Evolutionary conservation across 768 basidiomycete species (phyloP), one percentile per base, ranked within the genome.

Genomic region (Collybia sordida): DNA sequence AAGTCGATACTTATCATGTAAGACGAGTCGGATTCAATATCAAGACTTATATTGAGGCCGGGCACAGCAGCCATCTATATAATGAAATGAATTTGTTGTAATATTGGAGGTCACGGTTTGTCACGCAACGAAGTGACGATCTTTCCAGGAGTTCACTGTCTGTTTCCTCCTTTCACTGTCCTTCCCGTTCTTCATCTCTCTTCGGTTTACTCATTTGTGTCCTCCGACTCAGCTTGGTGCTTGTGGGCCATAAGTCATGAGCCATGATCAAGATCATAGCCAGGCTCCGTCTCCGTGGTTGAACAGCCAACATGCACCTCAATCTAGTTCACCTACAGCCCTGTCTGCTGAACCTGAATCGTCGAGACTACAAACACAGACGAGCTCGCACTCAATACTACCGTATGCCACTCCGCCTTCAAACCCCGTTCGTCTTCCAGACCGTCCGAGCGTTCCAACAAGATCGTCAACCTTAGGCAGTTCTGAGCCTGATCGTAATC

Each of bases 401-500:
- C 68, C 72, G 42, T 58, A 66, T 53, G 69, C 71, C 7, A 68
- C 73, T 22, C 65, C 73, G 15, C 43, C 53, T 7, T 7, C 63
- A 6, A 68, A 58, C 49, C 51, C 73, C 43, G 47, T 71, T 43
- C 72, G 74, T 25, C 57, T 73, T 17, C 67, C 76, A 52, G 82
- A 82, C 58, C 81, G 84, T 37, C 73, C 81, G 24, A 59, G 72
- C 59, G 60, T 78, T 39, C 85, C 85, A 45, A 79, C 76, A 34
- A 80, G 86, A 71, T 79, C 87, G 4, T 84, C 86, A 48, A 89
- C 87, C 11, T 62, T 82, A 49, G 74, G 77, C 52, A 70, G 77
- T 28, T 61, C 82, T 47, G 81, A 85, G 67, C 72, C 77, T 45
- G 73, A 80, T 68, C 75, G 78, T 59, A 74, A 72, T 62, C 71